Conservation (phyloP, 2,329 filamentous ascomycete genomes). For the Botrytis hyacinthi region DNA sequence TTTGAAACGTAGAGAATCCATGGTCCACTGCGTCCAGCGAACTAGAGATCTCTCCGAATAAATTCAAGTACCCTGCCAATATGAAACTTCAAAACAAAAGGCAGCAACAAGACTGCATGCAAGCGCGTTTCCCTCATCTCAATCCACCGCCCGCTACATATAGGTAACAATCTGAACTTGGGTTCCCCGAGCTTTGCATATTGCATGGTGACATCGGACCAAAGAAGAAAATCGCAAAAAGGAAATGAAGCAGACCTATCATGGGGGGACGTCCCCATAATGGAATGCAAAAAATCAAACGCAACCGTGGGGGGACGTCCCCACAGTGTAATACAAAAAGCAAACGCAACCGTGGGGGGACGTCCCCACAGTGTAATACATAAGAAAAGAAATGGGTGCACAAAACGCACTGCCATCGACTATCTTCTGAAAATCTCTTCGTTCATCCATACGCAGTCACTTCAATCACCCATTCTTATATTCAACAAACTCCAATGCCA, state of each 20-base stretch:
- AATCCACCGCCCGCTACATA: background rate
- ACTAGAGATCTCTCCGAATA: background rate
- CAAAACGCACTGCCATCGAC: background rate
- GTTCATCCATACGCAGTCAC: background rate
- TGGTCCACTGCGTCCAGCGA: background rate
- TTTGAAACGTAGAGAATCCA: background rate
- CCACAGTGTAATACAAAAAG: background rate
- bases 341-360: background rate
- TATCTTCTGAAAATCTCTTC: background rate
- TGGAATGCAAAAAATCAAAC: background rate
- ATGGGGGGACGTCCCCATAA: constrained; percentile 7
- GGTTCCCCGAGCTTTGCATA: background rate
- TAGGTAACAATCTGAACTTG: background rate
- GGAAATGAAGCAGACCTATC: background rate
- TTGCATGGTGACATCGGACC: background rate
- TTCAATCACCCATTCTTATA: background rate
- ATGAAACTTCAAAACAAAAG: background rate
- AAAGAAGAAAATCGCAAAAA: background rate
- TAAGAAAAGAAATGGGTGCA: background rate
- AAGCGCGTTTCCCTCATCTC: background rate
- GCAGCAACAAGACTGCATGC: background rate
- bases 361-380: background rate
- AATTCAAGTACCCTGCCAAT: background rate
- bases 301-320: constrained; percentile 1
- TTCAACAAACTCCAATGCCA: background rate